Evolutionary conservation across 2,329 filamentous ascomycete genomes (phyloP).

Genomic region (Cladosporium halotolerans): DNA sequence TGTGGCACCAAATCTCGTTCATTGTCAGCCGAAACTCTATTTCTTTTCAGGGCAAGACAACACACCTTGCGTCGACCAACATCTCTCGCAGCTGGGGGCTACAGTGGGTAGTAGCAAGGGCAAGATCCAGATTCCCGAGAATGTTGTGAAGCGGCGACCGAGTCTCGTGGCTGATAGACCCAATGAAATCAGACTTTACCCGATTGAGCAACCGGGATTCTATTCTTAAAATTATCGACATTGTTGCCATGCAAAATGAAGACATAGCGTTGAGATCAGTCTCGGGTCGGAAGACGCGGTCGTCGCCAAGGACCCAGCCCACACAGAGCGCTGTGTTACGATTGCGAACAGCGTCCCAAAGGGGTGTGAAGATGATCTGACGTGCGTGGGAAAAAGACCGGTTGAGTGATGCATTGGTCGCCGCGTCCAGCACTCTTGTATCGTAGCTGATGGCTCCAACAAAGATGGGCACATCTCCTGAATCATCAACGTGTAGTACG

Average conservation of each 20-base stretch:
- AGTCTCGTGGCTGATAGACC: slow-evolving; percentile 36
- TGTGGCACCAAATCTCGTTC: slow-evolving; percentile 26
- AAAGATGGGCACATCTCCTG: not conserved
- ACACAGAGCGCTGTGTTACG: not conserved
- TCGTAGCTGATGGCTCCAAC: not conserved
- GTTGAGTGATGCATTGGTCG: not conserved
- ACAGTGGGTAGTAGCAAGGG: slow-evolving; percentile 39
- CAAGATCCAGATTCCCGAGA: slow-evolving; percentile 33
- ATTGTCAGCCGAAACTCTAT: not conserved
- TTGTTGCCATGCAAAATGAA: slow-evolving; percentile 49
- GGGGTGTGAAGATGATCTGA: slow-evolving; percentile 7
- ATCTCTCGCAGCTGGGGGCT: slow-evolving; percentile 17
- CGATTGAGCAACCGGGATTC: slow-evolving; percentile 41
- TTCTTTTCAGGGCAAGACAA: not conserved
- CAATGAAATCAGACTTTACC: slow-evolving; percentile 33
- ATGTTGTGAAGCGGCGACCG: slow-evolving; percentile 24
- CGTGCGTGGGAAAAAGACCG: slow-evolving; percentile 1
- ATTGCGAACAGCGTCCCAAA: slow-evolving; percentile 1
- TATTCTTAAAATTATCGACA: slow-evolving; percentile 49
- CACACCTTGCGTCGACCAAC: slow-evolving; percentile 22
- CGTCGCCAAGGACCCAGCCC: not conserved
- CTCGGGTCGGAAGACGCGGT: not conserved
- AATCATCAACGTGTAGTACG: not conserved
- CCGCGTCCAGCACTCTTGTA: not conserved
- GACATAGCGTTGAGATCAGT: slow-evolving; percentile 13